Evolutionary conservation across 495 filamentous ascomycete species (phyloP).

Genomic region (Podospora tetraspora): DNA sequence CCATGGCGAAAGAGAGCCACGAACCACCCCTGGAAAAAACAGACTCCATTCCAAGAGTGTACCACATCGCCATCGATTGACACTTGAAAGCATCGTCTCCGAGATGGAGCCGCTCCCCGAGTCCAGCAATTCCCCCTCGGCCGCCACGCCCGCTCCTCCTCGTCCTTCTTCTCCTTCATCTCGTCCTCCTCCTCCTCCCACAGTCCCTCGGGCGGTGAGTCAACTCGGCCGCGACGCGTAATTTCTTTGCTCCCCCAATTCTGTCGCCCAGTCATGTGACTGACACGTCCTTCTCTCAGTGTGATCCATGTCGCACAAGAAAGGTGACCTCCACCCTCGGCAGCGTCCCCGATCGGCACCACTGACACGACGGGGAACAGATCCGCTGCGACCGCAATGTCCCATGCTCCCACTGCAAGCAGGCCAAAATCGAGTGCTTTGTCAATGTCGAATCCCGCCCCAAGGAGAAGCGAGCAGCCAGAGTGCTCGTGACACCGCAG

Average conservation of each 20-base stretch:
- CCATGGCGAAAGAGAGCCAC: not conserved
- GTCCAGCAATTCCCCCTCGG: not conserved
- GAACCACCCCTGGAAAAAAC: not conserved
- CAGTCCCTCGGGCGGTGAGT: not conserved
- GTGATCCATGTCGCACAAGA: conserved; percentile 21
- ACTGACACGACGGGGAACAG: conserved; percentile 20
- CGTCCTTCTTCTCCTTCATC: not conserved
- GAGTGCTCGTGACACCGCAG: conserved; percentile 23
- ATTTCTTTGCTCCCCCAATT: not conserved
- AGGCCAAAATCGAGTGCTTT: conserved; percentile 23
- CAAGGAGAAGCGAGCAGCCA: conserved; percentile 15
- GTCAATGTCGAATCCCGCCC: conserved; percentile 12
- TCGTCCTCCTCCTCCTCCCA: not conserved
- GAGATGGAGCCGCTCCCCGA: not conserved
- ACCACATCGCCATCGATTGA: not conserved
- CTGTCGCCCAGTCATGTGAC: not conserved
- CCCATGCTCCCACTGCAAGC: conserved; percentile 20
- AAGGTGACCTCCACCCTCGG: conserved; percentile 6
- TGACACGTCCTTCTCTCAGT: conserved; percentile 2
- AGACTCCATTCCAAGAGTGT: not conserved
- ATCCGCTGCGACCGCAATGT: conserved; percentile 49
- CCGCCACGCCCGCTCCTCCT: not conserved
- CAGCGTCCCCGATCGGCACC: not conserved
- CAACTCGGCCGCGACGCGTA: not conserved
- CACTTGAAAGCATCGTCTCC: not conserved